Percentiles rank a stretch among this genome's conserved stretches.
These are phyloP conservation scores for Pugionium dolabratum DNA, from an alignment of 345 rosid genomes.

Conservation along the genomic window DNA sequence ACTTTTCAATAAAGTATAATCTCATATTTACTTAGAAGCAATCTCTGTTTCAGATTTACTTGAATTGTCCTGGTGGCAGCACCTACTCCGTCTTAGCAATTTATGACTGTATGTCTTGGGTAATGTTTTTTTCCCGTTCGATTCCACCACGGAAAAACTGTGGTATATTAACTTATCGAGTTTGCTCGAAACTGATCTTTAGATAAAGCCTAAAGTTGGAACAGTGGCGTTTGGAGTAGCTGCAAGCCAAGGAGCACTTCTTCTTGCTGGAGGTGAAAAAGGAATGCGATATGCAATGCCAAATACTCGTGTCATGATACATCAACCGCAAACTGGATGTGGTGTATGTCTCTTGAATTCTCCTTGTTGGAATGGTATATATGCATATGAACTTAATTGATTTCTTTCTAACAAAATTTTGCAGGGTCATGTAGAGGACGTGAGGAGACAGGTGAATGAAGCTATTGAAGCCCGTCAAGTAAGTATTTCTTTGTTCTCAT, in stretches of 20 bases:
- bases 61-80: slow-evolving; percentile 96
- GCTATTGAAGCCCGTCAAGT: slow-evolving; percentile 81
- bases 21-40: slow-evolving; percentile 16
- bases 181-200: slow-evolving; percentile 24
- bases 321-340: slow-evolving; percentile 91
- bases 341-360: slow-evolving; percentile 54
- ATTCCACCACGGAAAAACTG: background rate
- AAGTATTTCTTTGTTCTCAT: slow-evolving; percentile 32
- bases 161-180: background rate
- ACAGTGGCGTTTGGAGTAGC: slow-evolving; percentile 94
- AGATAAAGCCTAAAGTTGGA: slow-evolving; percentile 96
- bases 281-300: slow-evolving; percentile 99
- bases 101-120: slow-evolving; percentile 98
- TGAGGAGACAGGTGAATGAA: slow-evolving; percentile 87
- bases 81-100: slow-evolving; percentile 83
- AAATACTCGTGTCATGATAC: slow-evolving; percentile 88
- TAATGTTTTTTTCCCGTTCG: slow-evolving; percentile 31
- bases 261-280: slow-evolving; percentile 95
- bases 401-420: background rate
- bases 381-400: background rate
- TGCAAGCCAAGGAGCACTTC: slow-evolving; percentile 93
- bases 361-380: background rate
- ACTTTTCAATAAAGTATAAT: background rate
- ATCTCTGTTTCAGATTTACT: slow-evolving; percentile 57
- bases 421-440: slow-evolving; percentile 88